Percentiles rank a stretch among this genome's conserved stretches.
These are phyloP conservation scores for Chaetoscypha palmicola DNA, from an alignment of 2,329 filamentous ascomycete genomes.

Conservation along the genomic window DNA sequence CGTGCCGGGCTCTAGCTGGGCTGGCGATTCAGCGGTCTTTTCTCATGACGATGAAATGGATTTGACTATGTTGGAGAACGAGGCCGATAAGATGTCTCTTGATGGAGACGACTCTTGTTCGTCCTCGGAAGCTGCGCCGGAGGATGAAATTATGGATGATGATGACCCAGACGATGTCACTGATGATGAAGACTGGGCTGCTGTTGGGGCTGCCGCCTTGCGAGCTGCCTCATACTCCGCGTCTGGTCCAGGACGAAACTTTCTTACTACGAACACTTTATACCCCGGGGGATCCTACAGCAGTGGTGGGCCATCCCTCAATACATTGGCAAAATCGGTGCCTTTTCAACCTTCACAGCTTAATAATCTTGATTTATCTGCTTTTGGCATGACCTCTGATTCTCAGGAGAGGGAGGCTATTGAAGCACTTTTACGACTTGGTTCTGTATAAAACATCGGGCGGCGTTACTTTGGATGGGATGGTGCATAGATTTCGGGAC, in stretches of 20 bases:
- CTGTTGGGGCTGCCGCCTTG: constrained; percentile 78
- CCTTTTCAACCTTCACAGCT: constrained; percentile 33
- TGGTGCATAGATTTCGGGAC: constrained; percentile 22
- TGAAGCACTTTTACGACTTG: constrained; percentile 72
- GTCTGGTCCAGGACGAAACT: constrained; percentile 45
- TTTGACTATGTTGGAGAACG: constrained; percentile 68
- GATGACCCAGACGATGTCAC: constrained; percentile 81
- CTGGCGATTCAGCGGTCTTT: constrained; percentile 66
- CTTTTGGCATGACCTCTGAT: constrained; percentile 40
- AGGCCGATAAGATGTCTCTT: constrained; percentile 92
- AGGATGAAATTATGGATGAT: constrained; percentile 61
- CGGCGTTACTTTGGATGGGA: constrained; percentile 23
- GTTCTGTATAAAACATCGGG: constrained; percentile 55
- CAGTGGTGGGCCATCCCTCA: constrained; percentile 30
- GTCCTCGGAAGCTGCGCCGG: constrained; percentile 62
- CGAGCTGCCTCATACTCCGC: constrained; percentile 58
- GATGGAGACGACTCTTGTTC: constrained; percentile 68
- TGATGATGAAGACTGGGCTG: constrained; percentile 93
- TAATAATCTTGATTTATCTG: constrained; percentile 44
- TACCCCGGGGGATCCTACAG: constrained; percentile 37
- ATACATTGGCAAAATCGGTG: constrained; percentile 27
- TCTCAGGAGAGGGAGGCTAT: constrained; percentile 75
- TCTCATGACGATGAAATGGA: constrained; percentile 60
- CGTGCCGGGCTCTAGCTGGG: constrained; percentile 53
- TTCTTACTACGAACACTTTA: constrained; percentile 42